A percentile compares a stretch with the other conserved stretches of the same genome.
phyloP scores from a whole-genome alignment of 228 moss, liverwort and hornwort genomes.

The Sphagnum magellanicum region DNA sequence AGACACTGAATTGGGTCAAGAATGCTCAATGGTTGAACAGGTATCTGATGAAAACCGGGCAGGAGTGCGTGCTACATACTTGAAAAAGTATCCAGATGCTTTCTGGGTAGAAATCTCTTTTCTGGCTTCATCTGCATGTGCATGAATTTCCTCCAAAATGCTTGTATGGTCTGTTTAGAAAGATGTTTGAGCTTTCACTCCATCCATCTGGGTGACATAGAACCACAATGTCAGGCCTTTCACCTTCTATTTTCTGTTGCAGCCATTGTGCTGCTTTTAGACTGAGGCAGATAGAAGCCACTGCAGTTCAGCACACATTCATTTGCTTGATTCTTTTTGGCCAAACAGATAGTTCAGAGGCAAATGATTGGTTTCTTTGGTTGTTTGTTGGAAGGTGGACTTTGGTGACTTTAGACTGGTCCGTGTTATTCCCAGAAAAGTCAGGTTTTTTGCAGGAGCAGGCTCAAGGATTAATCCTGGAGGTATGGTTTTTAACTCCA shows the following conservation, averaged over 20 bases:
- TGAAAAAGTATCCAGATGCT: constrained; percentile 79
- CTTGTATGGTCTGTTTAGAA: too few relatives aligned
- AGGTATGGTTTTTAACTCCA: constrained; percentile 8
- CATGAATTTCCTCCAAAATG: neutral
- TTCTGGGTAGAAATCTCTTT: constrained; percentile 54
- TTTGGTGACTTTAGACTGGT: constrained; percentile 91
- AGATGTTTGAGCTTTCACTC: neutral
- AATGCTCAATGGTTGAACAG: constrained; percentile 18
- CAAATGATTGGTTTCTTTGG: neutral
- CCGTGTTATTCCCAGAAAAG: constrained; percentile 63
- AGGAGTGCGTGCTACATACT: constrained; percentile 37
- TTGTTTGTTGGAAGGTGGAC: constrained; percentile 61
- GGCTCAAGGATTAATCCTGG: constrained; percentile 16
- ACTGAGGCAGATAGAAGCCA: too few relatives aligned
- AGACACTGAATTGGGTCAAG: too few relatives aligned
- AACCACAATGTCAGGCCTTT: too few relatives aligned
- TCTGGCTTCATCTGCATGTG: neutral
- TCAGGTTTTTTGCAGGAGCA: constrained; percentile 75
- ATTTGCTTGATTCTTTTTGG: too few relatives aligned
- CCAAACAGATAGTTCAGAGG: too few relatives aligned
- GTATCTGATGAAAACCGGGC: constrained; percentile 56
- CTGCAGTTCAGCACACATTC: too few relatives aligned
- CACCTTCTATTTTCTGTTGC: too few relatives aligned
- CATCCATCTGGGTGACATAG: neutral
- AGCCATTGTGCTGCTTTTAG: too few relatives aligned